Base-by-base conservation (phyloP, 202 grass and related monocot genomes). In the Zizania palustris region DNA sequence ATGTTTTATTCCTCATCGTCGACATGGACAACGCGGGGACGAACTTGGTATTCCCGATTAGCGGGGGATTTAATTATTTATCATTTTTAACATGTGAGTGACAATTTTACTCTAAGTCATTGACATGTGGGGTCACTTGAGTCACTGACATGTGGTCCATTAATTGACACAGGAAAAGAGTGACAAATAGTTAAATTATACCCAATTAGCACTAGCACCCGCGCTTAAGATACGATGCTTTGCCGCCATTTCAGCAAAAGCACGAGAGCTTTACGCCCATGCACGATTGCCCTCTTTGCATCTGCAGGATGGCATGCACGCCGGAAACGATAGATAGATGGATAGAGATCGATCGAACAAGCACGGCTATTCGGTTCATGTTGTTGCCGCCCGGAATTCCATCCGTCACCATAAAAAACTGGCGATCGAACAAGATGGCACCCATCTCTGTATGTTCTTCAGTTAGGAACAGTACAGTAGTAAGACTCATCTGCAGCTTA, bases 201-300 rank as follows among this genome's bases (percentile, higher is more conserved):
- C 60, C 65, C 55, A 16, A 64, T 65, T 73, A 28, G 21, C 40
- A n/a, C 58, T 79, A 39, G 35, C 33, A 62, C 78, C 58, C 20
- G 37, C 7, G 28, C 62, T 9, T 35, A 60, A 18, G 44, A 46
- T 13, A 41, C 16, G 81, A 88, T 88, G 86, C 86, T 14, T 18
- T 49, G 77, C 82, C 62, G 50, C 60, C 83, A 35, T 85, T 73
- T 18, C n/a, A 11, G 72, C 45, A 88, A 88, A 88, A 88, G 86
- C 60, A 15, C 2, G 41, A 60, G 38, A 60, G 77, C 86, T 88
- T 88, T 88, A 64, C 86, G 65, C 43, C n/a, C n/a, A n/a, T n/a
- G n/a, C 11, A 85, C 77, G 82, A 88, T 88, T 81, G 66, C 60
- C 72, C 33, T 62, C 77, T 85, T 85, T 76, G 86, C 86, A 84